Percentiles rank a stretch among this genome's conserved stretches.
Evolutionary conservation across 768 basidiomycete genomes (phyloP).

Genomic region (Lactifluus rugatus): DNA sequence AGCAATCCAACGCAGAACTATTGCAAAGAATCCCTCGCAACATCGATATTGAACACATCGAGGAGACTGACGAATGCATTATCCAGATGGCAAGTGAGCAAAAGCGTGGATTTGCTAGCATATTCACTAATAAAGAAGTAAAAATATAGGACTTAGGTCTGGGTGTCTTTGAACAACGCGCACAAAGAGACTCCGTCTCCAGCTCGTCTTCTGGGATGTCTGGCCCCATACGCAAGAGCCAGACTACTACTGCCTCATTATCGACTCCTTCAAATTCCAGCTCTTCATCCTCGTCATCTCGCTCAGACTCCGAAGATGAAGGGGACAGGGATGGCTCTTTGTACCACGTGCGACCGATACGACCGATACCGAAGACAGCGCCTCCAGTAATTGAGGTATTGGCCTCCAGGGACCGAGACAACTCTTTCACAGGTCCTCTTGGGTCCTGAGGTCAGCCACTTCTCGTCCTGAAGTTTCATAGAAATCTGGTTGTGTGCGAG

Average conservation of each 20-base stretch:
- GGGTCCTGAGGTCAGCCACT: neutral
- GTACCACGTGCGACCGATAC: neutral
- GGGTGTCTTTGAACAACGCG: conserved; percentile 23
- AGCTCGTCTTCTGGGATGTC: conserved; percentile 14
- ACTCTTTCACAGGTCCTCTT: neutral
- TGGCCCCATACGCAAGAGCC: neutral
- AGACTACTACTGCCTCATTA: neutral
- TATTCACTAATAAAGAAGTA: neutral
- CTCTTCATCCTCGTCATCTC: neutral
- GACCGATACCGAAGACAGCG: neutral
- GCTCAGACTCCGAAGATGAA: neutral
- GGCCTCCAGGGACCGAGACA: neutral
- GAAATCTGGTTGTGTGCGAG: neutral
- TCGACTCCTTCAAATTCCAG: neutral
- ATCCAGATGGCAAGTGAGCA: conserved; percentile 49
- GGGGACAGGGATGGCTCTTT: neutral
- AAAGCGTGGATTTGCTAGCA: neutral
- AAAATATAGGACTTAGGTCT: conserved; percentile 21
- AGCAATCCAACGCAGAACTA: conserved; percentile 53
- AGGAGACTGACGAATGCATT: conserved; percentile 38
- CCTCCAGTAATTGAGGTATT: conserved; percentile 8
- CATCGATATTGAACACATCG: conserved; percentile 62
- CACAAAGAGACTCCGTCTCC: conserved; percentile 9
- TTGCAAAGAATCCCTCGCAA: conserved; percentile 41
- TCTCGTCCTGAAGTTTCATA: too few relatives aligned